These are phyloP conservation scores for Aspergillus ostianus DNA, from an alignment of 495 filamentous ascomycete genomes.

Conservation along the genomic window DNA sequence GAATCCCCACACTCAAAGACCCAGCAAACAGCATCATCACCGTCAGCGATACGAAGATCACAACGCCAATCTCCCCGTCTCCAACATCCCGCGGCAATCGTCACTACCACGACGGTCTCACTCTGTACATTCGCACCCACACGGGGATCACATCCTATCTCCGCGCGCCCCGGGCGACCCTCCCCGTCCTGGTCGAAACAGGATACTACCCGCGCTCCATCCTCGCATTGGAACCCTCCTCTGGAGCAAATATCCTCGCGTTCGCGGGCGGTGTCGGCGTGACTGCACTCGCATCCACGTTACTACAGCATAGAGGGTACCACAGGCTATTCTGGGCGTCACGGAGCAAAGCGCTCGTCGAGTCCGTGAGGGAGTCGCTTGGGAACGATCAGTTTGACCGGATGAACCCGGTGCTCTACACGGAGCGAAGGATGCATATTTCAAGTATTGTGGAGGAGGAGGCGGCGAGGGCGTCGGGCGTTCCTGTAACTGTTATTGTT, in stretches of 20 bases:
- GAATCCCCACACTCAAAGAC: too few relatives aligned
- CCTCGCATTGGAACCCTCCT: background rate
- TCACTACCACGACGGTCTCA: background rate
- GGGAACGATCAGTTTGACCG: background rate
- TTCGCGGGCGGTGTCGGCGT: conserved; percentile 5
- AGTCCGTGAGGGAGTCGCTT: background rate
- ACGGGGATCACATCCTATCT: background rate
- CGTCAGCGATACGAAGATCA: too few relatives aligned
- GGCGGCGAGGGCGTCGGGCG: background rate
- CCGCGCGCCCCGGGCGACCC: background rate
- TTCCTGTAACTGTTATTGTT: background rate
- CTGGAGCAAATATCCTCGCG: background rate
- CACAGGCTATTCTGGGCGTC: background rate
- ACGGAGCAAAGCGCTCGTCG: background rate
- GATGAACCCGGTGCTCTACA: background rate
- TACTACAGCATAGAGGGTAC: background rate
- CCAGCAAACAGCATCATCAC: too few relatives aligned
- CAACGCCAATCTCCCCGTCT: too few relatives aligned
- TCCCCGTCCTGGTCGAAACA: conserved; percentile 4
- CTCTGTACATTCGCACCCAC: background rate
- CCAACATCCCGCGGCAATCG: too few relatives aligned
- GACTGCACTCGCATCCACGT: background rate
- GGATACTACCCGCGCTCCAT: background rate
- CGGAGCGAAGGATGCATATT: background rate
- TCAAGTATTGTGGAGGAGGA: background rate